A percentile compares a stretch with the other conserved stretches of the same genome.
These are phyloP conservation scores for Carex arenaria DNA, from an alignment of 202 grass and related monocot species.

Conservation along the genomic window DNA sequence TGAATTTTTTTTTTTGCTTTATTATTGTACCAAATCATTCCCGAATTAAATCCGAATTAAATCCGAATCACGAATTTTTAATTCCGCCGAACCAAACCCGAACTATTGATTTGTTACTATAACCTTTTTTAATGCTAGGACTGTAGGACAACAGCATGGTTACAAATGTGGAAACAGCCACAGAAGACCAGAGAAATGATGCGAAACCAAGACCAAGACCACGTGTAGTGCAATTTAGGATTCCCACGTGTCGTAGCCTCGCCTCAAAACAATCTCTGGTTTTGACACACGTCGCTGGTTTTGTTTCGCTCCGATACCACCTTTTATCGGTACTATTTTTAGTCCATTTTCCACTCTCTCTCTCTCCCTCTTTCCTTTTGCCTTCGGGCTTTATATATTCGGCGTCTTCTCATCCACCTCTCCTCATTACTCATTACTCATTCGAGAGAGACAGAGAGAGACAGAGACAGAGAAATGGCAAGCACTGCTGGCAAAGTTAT, in stretches of 20 bases:
- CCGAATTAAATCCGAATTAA: no score
- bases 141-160: not conserved
- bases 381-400: not conserved
- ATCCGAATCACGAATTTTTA: no score
- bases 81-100: no score
- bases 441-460: not conserved
- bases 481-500: conserved; percentile 70
- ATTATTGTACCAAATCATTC: no score
- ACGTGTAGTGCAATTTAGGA: not conserved
- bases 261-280: not conserved
- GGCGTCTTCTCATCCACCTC: not conserved
- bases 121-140: not conserved
- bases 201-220: not conserved
- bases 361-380: not conserved
- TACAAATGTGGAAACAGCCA: not conserved
- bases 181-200: not conserved
- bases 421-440: not conserved
- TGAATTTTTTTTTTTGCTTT: no score
- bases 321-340: not conserved
- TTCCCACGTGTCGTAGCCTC: not conserved
- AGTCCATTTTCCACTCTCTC: not conserved
- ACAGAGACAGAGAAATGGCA: no score
- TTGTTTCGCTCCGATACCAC: not conserved
- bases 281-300: not conserved
- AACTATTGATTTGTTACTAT: no score